Conservation (phyloP, 306 rosid species). For the Trichosanthes cucumerina region DNA sequence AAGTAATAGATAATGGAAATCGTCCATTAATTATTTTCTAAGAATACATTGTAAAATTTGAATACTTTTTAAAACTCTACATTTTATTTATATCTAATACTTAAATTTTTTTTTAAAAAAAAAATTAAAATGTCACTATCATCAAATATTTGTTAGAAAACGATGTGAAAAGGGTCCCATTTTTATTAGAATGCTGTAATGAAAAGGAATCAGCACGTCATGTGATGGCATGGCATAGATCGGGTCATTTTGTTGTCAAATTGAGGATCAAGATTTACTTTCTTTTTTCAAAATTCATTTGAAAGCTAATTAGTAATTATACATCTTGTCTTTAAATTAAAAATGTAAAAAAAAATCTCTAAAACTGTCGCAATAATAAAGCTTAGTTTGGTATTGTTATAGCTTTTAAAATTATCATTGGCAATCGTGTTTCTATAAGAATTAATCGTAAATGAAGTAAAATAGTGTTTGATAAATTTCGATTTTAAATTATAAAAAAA, state of each 20-base stretch:
- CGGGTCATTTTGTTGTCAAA: background rate
- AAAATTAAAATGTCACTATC: background rate
- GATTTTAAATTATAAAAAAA: too few species aligned
- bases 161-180: background rate
- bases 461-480: too few species aligned
- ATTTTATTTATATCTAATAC: too few species aligned
- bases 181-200: background rate
- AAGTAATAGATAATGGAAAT: too few species aligned
- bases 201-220: background rate
- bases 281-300: background rate
- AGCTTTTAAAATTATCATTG: too few species aligned
- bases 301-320: background rate
- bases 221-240: background rate
- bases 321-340: background rate
- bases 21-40: too few species aligned
- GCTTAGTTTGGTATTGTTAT: too few species aligned
- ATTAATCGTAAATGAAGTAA: too few species aligned
- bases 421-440: too few species aligned
- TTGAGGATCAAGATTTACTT: background rate
- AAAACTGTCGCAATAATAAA: background rate
- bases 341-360: too few species aligned
- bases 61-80: too few species aligned
- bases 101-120: background rate
- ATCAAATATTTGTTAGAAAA: background rate
- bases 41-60: too few species aligned